Evolutionary conservation across 257 asterid genomes (phyloP).

Genomic region (Mitragyna speciosa): DNA sequence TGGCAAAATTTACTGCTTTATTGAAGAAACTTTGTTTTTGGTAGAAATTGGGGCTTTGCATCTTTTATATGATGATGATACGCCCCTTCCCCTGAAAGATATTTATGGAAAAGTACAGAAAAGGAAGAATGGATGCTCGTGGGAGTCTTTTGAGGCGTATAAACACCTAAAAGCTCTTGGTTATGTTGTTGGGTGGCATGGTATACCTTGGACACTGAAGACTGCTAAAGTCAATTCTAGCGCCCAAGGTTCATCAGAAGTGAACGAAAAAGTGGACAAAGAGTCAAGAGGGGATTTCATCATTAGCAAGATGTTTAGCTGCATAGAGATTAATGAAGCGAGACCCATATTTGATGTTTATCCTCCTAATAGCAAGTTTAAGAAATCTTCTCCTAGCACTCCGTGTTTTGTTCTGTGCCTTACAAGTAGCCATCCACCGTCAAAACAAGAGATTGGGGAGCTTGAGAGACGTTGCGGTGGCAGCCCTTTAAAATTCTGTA

Average conservation of each 20-base stretch:
- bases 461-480: constrained; percentile 45
- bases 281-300: constrained; percentile 17
- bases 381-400: constrained; percentile 70
- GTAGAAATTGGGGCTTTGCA: constrained; percentile 78
- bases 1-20: too few species aligned
- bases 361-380: constrained; percentile 79
- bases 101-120: constrained; percentile 51
- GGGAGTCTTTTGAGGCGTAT: constrained; percentile 77
- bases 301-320: constrained; percentile 39
- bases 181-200: constrained; percentile 68
- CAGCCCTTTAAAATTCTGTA: constrained; percentile 47
- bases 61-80: constrained; percentile 34
- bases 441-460: constrained; percentile 50
- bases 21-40: constrained; percentile 58
- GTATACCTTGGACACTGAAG: constrained; percentile 63
- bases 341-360: constrained; percentile 66
- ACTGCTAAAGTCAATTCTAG: constrained; percentile 23
- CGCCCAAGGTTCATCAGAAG: constrained; percentile 24
- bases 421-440: constrained; percentile 65
- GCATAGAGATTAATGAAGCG: constrained; percentile 44
- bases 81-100: constrained; percentile 43
- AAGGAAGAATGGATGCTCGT: constrained; percentile 49
- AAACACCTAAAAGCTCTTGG: constrained; percentile 79
- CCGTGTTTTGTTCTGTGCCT: constrained; percentile 63
- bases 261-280: constrained; percentile 11